Evolutionary conservation across 805 yeast genomes (phyloP), one percentile per base, ranked within the genome.

Genomic region (Phaffomyces antillensis): DNA sequence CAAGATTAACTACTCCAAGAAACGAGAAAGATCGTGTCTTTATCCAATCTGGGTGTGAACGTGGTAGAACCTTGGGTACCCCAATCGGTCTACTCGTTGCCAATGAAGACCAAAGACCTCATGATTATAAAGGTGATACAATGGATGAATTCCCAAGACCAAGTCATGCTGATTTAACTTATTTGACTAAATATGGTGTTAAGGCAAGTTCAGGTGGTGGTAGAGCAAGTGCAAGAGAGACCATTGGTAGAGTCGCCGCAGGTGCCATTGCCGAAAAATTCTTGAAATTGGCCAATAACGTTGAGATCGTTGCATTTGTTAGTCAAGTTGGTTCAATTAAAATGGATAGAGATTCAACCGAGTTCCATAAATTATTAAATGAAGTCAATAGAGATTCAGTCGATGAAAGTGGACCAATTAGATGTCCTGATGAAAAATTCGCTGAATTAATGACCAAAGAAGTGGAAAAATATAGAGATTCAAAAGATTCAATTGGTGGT

Each of bases 141-240:
- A 44, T 44, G 47, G 98, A 90, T 63, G 74, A 84, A 53, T 93
- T 81, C 70, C 99, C 99, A 55, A 81, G 99, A 67, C 99, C 99
- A 25, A 86, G 96, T 28, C 99, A 93, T 66, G 98, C 99, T 17
- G 99, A 93, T 67, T 89, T 75, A 75, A 93, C 99, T 20, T 93
- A 93, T 68, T 72, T 86, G 60, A 73, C 77, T 52, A 93, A 93
- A 67, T 93, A 93, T 68, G 96, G 96, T 37, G 75, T 81, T 55
- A 93, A 93, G 69, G 95, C 97, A 5, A 79, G 95, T 6, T 83
- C 95, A 33, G 99, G 99, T 42, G 99, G 99, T 60, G 99, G 99
- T 51, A 80, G 99, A 63, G 85, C 97, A 12, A 81, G 91, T 38
- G 99, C 99, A 9, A 81, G 99, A 66, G 99, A 93, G 69, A 93